Conservation (phyloP, 83 land plant genomes). For the Larix sibirica region DNA sequence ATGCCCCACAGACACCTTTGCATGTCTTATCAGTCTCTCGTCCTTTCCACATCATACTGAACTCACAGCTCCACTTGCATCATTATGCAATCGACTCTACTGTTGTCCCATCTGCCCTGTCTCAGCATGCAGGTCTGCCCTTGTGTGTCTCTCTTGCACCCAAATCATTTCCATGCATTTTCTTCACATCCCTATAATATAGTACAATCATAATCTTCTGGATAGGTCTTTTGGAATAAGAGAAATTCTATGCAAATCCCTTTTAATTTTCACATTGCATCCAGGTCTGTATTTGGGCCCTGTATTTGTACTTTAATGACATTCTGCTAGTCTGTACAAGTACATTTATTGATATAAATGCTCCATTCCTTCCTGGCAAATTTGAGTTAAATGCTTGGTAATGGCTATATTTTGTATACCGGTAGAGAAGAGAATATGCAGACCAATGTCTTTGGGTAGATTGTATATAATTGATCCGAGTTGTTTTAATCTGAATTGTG, state of each 20-base stretch:
- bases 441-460: not conserved
- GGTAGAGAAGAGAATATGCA: not conserved
- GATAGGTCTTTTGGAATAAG: not conserved
- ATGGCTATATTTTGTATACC: not conserved
- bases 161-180: not conserved
- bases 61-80: not conserved
- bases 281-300: too few relatives aligned
- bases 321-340: not conserved
- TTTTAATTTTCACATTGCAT: too few relatives aligned
- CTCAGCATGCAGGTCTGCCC: too few relatives aligned
- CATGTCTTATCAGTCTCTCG: constrained; percentile 1
- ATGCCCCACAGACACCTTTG: not conserved
- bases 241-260: not conserved
- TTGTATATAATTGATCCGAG: not conserved
- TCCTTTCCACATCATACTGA: not conserved
- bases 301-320: not conserved
- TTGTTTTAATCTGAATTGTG: not conserved
- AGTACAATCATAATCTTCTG: not conserved
- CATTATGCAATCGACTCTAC: not conserved
- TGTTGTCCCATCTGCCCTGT: not conserved
- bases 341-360: not conserved
- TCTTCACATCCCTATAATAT: not conserved
- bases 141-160: not conserved
- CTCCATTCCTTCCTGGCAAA: not conserved
- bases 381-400: constrained; percentile 2